A percentile compares a stretch with the other conserved stretches of the same genome.
phyloP scores from a whole-genome alignment of 2,329 filamentous ascomycete species.

The Didymella pinodella region DNA sequence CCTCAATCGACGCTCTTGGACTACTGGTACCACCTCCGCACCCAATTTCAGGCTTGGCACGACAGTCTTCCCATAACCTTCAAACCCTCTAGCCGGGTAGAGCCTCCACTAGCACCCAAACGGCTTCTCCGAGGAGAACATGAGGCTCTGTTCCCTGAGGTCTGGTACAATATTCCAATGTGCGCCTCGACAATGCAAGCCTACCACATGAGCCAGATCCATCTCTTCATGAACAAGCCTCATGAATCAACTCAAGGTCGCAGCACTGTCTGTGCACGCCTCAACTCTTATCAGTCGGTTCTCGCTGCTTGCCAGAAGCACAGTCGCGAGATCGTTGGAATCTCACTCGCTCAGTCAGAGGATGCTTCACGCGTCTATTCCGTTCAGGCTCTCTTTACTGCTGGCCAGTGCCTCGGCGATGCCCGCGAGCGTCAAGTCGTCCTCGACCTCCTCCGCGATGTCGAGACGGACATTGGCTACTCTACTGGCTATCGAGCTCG shows the following conservation, averaged over 20 bases:
- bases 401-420: slow-evolving; percentile 67
- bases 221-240: slow-evolving; percentile 67
- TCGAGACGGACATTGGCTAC: slow-evolving; percentile 71
- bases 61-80: slow-evolving; percentile 67
- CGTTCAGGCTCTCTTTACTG: slow-evolving; percentile 68
- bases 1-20: slow-evolving; percentile 60
- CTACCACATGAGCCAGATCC: slow-evolving; percentile 70
- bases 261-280: slow-evolving; percentile 61
- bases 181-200: slow-evolving; percentile 72
- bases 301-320: slow-evolving; percentile 64
- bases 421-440: slow-evolving; percentile 63
- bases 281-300: slow-evolving; percentile 65
- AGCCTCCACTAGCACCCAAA: slow-evolving; percentile 43
- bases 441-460: slow-evolving; percentile 63
- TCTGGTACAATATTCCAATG: slow-evolving; percentile 70
- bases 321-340: slow-evolving; percentile 68
- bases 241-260: slow-evolving; percentile 62
- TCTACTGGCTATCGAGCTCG: slow-evolving; percentile 68
- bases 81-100: slow-evolving; percentile 62
- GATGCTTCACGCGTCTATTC: slow-evolving; percentile 66
- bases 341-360: slow-evolving; percentile 64
- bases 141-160: slow-evolving; percentile 60
- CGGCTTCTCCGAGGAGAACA: slow-evolving; percentile 36
- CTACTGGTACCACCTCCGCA: slow-evolving; percentile 63
- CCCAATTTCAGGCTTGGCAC: slow-evolving; percentile 67